These are phyloP conservation scores for Xylariaceae sp. DNA, from an alignment of 2,329 filamentous ascomycete species.

Conservation along the genomic window DNA sequence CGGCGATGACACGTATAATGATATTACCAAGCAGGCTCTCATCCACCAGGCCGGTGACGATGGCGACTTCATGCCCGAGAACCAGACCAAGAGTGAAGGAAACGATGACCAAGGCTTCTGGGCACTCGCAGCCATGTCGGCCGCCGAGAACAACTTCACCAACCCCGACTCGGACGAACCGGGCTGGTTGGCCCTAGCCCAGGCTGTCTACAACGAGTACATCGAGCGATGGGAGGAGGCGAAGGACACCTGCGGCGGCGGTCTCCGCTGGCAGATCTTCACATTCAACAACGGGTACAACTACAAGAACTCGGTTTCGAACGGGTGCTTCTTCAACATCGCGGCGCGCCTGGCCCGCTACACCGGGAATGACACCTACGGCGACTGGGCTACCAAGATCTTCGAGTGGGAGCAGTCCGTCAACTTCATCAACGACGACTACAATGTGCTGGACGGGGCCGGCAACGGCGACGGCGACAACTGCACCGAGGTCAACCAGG, in stretches of 20 bases:
- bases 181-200: conserved; percentile 73
- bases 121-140: conserved; percentile 76
- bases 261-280: conserved; percentile 83
- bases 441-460: conserved; percentile 53
- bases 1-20: conserved; percentile 61
- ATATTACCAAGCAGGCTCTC: conserved; percentile 54
- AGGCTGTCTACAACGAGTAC: conserved; percentile 78
- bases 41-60: conserved; percentile 56
- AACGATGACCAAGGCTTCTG: conserved; percentile 82
- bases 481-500: conserved; percentile 50
- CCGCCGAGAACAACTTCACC: conserved; percentile 72
- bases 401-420: conserved; percentile 60
- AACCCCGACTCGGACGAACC: conserved; percentile 59
- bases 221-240: conserved; percentile 62
- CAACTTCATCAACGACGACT: conserved; percentile 53
- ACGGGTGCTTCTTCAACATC: conserved; percentile 67
- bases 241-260: conserved; percentile 58
- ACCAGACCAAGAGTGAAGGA: conserved; percentile 57
- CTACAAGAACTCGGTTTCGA: conserved; percentile 66
- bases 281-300: conserved; percentile 67
- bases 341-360: conserved; percentile 72
- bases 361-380: conserved; percentile 75
- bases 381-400: conserved; percentile 66
- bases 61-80: conserved; percentile 61
- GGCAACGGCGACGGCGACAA: conserved; percentile 30